Evolutionary conservation across 495 filamentous ascomycete species (phyloP).

Genomic region (Aspergillus baeticus): DNA sequence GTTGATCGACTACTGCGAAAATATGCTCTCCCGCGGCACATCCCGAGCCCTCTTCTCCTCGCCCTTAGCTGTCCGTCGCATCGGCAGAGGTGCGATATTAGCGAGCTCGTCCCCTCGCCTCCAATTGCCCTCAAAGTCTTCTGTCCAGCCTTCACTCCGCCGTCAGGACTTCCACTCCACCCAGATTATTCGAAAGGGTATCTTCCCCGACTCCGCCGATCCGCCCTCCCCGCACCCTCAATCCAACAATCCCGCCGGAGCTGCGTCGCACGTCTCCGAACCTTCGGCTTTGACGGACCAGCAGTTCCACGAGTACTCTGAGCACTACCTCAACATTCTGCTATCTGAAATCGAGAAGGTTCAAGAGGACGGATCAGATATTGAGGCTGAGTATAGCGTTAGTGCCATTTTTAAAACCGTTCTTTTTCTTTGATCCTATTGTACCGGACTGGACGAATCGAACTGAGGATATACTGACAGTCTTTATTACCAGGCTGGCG

Average conservation of each 20-base stretch:
- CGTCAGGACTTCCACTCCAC: slow-evolving; percentile 32
- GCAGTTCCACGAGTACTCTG: slow-evolving; percentile 49
- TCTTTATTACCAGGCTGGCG: slow-evolving; percentile 61
- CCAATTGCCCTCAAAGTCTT: slow-evolving; percentile 4
- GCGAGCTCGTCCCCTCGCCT: neutral
- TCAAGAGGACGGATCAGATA: slow-evolving; percentile 45
- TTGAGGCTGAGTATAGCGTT: slow-evolving; percentile 60
- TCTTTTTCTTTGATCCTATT: neutral
- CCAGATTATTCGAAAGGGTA: slow-evolving; percentile 34
- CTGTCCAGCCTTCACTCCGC: neutral
- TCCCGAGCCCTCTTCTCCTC: slow-evolving; percentile 23
- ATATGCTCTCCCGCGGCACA: slow-evolving; percentile 36
- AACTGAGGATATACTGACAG: neutral
- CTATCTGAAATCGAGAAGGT: slow-evolving; percentile 43
- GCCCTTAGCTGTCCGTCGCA: slow-evolving; percentile 1
- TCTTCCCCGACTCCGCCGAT: slow-evolving; percentile 41
- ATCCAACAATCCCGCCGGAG: slow-evolving; percentile 30
- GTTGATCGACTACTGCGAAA: neutral
- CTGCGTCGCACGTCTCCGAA: slow-evolving; percentile 36
- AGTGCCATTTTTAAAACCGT: slow-evolving; percentile 14
- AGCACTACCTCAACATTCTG: slow-evolving; percentile 50
- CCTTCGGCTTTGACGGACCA: slow-evolving; percentile 38
- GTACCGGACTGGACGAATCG: too few species aligned
- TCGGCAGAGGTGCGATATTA: neutral
- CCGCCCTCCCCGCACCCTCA: slow-evolving; percentile 41